Evolutionary conservation across 2,329 filamentous ascomycete species (phyloP).

Genomic region (Byssothecium circinans): DNA sequence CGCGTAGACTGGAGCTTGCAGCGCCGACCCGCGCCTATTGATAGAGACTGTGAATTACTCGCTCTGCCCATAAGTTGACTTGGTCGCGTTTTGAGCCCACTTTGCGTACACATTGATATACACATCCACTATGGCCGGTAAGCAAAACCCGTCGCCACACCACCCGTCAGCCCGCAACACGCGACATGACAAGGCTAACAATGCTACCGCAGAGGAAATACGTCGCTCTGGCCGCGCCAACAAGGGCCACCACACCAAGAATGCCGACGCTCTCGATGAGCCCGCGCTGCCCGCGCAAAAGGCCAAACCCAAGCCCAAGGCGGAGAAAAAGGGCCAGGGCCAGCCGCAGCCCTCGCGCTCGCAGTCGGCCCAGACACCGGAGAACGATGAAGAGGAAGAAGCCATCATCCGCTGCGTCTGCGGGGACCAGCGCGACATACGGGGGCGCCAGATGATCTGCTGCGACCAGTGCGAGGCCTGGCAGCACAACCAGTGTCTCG

Average conservation of each 20-base stretch:
- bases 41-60: slow-evolving; percentile 43
- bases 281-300: too few species aligned
- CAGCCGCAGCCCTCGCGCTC: slow-evolving; percentile 45
- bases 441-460: slow-evolving; percentile 89
- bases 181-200: slow-evolving; percentile 28
- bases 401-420: slow-evolving; percentile 93
- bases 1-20: slow-evolving; percentile 17
- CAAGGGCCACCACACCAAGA: slow-evolving; percentile 92
- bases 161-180: slow-evolving; percentile 13
- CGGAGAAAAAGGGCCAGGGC: slow-evolving; percentile 47
- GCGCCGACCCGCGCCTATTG: slow-evolving; percentile 27
- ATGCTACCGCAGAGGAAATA: slow-evolving; percentile 66
- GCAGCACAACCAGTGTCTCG: slow-evolving; percentile 98
- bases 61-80: slow-evolving; percentile 35
- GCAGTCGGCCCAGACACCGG: slow-evolving; percentile 28
- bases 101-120: slow-evolving; percentile 11
- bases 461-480: slow-evolving; percentile 91
- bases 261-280: slow-evolving; percentile 62
- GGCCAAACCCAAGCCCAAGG: slow-evolving; percentile 34
- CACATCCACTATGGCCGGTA: slow-evolving; percentile 66
- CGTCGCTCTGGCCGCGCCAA: slow-evolving; percentile 93
- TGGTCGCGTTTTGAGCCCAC: slow-evolving; percentile 36
- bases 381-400: slow-evolving; percentile 58
- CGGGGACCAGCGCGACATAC: slow-evolving; percentile 76
- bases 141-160: slow-evolving; percentile 47